Evolutionary conservation across 345 rosid species (phyloP).

Genomic region (Dimocarpus longan): DNA sequence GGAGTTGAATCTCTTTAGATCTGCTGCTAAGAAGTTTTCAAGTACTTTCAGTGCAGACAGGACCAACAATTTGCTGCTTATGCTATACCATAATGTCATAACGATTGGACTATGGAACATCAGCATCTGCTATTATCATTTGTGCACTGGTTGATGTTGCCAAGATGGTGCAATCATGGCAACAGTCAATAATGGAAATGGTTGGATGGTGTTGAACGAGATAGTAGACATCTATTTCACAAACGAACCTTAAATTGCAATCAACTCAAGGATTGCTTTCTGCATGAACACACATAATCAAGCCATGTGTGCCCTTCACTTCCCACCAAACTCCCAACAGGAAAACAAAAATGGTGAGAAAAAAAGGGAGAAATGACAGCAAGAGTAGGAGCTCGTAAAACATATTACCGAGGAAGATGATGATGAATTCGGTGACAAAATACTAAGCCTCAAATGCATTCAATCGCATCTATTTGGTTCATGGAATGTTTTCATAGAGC

Average conservation of each 20-base stretch:
- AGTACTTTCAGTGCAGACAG: constrained; percentile 43
- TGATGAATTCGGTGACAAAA: constrained; percentile 40
- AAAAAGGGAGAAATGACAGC: constrained; percentile 58
- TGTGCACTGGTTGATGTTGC: constrained; percentile 58
- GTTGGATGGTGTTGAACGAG: constrained; percentile 60
- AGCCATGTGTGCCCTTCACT: constrained; percentile 57
- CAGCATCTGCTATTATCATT: constrained; percentile 58
- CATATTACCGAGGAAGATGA: constrained; percentile 65
- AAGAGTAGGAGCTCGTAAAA: constrained; percentile 59
- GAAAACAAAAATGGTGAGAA: constrained; percentile 61
- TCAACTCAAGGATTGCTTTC: constrained; percentile 61
- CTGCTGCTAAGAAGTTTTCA: constrained; percentile 59
- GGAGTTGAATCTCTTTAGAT: constrained; percentile 54
- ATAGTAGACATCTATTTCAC: constrained; percentile 63
- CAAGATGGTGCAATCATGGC: constrained; percentile 48
- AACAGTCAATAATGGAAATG: constrained; percentile 50
- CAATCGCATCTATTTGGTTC: constrained; percentile 5
- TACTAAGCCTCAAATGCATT: not conserved
- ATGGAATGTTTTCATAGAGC: constrained; percentile 1
- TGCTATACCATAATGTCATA: constrained; percentile 57
- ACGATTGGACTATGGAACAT: constrained; percentile 58
- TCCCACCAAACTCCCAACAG: constrained; percentile 62
- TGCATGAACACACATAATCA: constrained; percentile 63
- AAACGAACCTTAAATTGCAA: constrained; percentile 54
- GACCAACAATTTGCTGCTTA: constrained; percentile 48